These are phyloP conservation scores for Mycogone perniciosa DNA, from an alignment of 2,329 filamentous ascomycete genomes.

Conservation along the genomic window DNA sequence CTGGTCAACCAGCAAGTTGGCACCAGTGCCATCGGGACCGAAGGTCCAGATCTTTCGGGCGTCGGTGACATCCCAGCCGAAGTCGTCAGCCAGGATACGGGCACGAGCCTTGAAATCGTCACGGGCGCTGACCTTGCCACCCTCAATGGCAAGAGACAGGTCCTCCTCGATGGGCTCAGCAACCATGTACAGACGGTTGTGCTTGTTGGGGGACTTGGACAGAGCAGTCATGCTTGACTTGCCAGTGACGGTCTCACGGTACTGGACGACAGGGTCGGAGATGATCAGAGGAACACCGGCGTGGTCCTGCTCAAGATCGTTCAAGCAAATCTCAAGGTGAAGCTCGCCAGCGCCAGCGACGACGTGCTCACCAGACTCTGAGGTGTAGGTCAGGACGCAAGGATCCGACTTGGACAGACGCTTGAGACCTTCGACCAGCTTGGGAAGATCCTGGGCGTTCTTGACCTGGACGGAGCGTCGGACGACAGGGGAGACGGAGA, in stretches of 20 bases:
- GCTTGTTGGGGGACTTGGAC: constrained; percentile 99
- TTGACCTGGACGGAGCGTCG: constrained; percentile 98
- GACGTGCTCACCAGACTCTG: constrained; percentile 94
- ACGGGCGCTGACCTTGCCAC: constrained; percentile 85
- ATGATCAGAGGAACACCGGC: constrained; percentile 96
- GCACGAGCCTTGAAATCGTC: constrained; percentile 99
- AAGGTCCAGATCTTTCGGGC: constrained; percentile 99
- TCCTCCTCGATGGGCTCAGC: constrained; percentile 91
- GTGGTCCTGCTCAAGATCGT: constrained; percentile 99
- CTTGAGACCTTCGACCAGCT: constrained; percentile 99
- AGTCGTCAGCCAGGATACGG: constrained; percentile 91
- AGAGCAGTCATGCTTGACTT: constrained; percentile 92
- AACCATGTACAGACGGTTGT: constrained; percentile 98
- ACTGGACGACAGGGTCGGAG: constrained; percentile 96
- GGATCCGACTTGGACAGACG: constrained; percentile 99
- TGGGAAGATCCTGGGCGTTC: constrained; percentile 99
- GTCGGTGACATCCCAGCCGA: constrained; percentile 99
- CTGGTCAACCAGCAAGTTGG: constrained; percentile 98
- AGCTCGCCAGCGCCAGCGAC: constrained; percentile 99
- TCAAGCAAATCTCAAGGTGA: constrained; percentile 99
- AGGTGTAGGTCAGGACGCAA: constrained; percentile 88
- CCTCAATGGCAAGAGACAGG: constrained; percentile 82
- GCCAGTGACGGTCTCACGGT: constrained; percentile 87
- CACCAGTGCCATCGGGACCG: constrained; percentile 93
- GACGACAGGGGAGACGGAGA: constrained; percentile 98